Evolutionary conservation across 2,329 filamentous ascomycete genomes (phyloP).

Genomic region (Colletotrichum sp.): DNA sequence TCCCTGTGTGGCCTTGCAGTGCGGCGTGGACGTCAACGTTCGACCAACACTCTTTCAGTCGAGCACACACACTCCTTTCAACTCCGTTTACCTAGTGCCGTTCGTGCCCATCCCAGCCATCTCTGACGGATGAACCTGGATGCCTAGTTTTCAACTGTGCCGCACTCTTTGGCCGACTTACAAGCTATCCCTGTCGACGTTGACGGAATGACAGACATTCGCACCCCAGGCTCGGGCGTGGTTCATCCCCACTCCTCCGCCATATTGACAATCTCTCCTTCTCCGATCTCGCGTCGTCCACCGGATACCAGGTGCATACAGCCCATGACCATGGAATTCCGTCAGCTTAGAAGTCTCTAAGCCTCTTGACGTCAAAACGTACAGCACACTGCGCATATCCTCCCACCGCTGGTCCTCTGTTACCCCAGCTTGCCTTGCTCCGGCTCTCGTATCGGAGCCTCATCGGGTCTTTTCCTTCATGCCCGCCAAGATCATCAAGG

Average conservation of each 20-base stretch:
- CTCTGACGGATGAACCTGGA: not conserved
- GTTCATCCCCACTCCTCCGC: not conserved
- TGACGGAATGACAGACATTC: constrained; percentile 12
- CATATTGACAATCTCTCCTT: not conserved
- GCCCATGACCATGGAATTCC: not conserved
- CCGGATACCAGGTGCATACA: not conserved
- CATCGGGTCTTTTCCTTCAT: not conserved
- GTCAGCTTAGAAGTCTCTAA: constrained; percentile 15
- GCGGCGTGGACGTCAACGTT: not conserved
- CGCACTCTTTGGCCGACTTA: not conserved
- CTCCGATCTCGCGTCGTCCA: not conserved
- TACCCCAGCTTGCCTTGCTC: not conserved
- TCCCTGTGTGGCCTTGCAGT: not conserved
- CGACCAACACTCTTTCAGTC: not conserved
- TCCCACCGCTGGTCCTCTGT: not conserved
- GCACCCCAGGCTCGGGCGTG: not conserved
- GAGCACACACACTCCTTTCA: not conserved
- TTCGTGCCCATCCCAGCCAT: not conserved
- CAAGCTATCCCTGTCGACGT: not conserved
- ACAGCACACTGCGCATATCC: not conserved
- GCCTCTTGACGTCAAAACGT: constrained; percentile 18
- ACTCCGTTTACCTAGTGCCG: not conserved
- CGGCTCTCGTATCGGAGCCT: constrained; percentile 12
- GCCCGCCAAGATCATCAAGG: constrained; percentile 9
- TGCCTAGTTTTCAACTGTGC: not conserved